Evolutionary conservation across 2,329 filamentous ascomycete species (phyloP).

Genomic region (Cordyceps javanica): DNA sequence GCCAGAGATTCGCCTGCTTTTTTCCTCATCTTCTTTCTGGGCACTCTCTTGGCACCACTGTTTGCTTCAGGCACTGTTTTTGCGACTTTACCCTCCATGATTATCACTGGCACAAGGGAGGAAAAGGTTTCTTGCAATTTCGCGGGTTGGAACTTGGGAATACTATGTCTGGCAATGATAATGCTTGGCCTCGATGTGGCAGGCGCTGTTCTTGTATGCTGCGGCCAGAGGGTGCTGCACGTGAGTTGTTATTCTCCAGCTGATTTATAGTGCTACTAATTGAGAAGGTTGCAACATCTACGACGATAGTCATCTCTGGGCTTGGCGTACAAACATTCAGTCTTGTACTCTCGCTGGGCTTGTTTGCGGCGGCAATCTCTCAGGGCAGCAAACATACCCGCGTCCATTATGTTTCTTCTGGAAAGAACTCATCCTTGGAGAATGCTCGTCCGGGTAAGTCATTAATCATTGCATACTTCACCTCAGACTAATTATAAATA

Average conservation of each 20-base stretch:
- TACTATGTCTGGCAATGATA: background rate
- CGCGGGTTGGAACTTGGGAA: background rate
- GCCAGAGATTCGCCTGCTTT: background rate
- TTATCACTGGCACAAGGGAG: no score
- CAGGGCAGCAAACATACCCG: background rate
- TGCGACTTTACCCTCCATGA: background rate
- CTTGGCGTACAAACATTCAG: background rate
- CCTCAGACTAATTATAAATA: background rate
- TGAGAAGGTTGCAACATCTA: background rate
- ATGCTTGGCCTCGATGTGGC: background rate
- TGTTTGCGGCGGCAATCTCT: background rate
- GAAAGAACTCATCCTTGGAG: background rate
- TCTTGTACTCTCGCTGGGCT: background rate
- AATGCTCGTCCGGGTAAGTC: background rate
- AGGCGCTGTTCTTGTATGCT: background rate
- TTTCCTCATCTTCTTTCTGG: slow-evolving; percentile 2
- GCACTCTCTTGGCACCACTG: background rate
- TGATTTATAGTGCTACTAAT: background rate
- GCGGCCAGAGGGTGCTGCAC: background rate
- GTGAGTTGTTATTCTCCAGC: background rate
- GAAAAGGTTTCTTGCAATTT: no score
- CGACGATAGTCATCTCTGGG: background rate
- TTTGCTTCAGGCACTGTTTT: background rate
- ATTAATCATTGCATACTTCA: background rate
- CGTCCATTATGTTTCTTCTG: background rate